Percentiles rank a stretch among this genome's conserved stretches.
Evolutionary conservation across 331 rosid genomes (phyloP).

Genomic region (Acacia pycnantha): DNA sequence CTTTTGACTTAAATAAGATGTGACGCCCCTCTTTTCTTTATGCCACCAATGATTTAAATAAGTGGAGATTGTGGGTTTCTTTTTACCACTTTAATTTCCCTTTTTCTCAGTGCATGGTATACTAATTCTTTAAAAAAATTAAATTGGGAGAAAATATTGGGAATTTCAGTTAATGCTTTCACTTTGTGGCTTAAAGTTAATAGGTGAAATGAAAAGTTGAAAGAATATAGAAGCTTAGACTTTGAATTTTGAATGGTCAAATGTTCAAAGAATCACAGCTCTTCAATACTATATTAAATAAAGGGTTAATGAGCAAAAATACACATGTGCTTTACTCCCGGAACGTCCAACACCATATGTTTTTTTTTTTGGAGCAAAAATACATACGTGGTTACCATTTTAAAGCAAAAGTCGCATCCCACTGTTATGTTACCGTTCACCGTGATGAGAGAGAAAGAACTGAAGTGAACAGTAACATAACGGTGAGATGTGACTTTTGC

Average conservation of each 20-base stretch:
- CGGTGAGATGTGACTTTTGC: too few species aligned
- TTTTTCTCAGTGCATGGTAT: background rate
- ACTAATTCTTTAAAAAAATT: background rate
- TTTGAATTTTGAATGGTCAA: background rate
- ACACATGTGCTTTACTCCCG: too few species aligned
- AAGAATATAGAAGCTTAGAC: background rate
- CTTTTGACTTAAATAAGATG: slow-evolving; percentile 15
- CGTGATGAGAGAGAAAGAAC: too few species aligned
- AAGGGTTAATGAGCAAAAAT: too few species aligned
- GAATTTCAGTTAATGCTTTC: background rate
- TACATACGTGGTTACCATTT: too few species aligned
- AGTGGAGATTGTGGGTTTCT: background rate
- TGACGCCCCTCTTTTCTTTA: background rate
- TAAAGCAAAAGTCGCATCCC: too few species aligned
- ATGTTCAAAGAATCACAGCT: background rate
- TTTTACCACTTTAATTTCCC: background rate
- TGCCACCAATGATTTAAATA: background rate
- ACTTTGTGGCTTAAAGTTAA: background rate
- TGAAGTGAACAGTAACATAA: too few species aligned
- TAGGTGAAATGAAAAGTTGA: background rate
- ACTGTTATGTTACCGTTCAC: too few species aligned
- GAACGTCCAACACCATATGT: too few species aligned
- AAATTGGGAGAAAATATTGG: background rate
- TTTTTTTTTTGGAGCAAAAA: too few species aligned
- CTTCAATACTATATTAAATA: background rate